Base-by-base conservation (phyloP, 73 alveolate genomes). In the Blepharisma stoltei region DNA sequence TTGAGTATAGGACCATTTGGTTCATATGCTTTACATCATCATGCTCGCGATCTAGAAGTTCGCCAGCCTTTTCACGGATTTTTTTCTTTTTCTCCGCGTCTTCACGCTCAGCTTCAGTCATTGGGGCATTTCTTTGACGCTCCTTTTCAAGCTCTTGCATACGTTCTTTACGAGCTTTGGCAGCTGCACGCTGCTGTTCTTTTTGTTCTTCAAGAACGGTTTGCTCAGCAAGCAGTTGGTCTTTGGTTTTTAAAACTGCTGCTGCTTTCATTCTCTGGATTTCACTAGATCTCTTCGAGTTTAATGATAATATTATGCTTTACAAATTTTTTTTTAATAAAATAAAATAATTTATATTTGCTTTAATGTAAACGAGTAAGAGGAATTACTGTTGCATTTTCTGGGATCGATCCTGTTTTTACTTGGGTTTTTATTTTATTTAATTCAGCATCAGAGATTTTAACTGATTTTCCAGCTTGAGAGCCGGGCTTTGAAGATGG, bases 11-110 rank as follows among this genome's bases (percentile, higher is more conserved):
- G 52, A 85, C 86, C 90, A 90, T 81, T 81, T 90, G 87, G 54
- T 90, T 90, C 97, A 90, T 90, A 67, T 90, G 89, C 78, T 90
- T 90, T 0, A 90, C 97, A 79, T 90, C 90, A 70, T 90, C 97
- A 86, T 82, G 86, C 78, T 90, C 75, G 44, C 87, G 88, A 70
- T 87, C 89, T 78, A 80, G 67, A 6, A 77, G 81, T 60, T 86
- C 87, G 76, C 81, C 76, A 7, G 94, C 94, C 81, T 73, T 68
- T 6, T 73, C 53, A 75, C 67, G 38, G 67, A 78, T 75, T 41
- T 9, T n/a, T 11, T 71, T 70, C 18, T 53, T 45, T 38, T 76
- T 25, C 38, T 50, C 71, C 23, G 45, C 48, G 54, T 68, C 78
- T 83, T 83, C 88, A 14, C 54, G 54, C 25, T 83, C 90, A 43